These are phyloP conservation scores for Agrocybe pediades DNA, from an alignment of 768 basidiomycete genomes.

Conservation along the genomic window DNA sequence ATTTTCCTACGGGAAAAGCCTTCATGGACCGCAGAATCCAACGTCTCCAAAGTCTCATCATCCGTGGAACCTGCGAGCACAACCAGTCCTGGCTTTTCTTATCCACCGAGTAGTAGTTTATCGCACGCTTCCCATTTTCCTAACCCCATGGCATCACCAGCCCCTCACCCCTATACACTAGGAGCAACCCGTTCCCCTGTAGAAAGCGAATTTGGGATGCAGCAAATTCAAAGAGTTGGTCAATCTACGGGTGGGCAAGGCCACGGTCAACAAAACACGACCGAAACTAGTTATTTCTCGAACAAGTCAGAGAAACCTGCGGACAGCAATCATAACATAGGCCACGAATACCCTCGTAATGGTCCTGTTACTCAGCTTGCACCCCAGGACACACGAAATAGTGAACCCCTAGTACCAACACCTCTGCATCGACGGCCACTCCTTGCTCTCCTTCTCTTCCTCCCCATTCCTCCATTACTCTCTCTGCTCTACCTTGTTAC, in stretches of 20 bases:
- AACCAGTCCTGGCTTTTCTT: constrained; percentile 19
- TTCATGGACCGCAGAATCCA: constrained; percentile 18
- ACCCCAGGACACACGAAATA: constrained; percentile 2
- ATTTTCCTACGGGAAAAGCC: constrained; percentile 21
- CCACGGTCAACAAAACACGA: constrained; percentile 4
- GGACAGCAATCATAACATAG: not conserved
- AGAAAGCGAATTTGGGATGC: constrained; percentile 1
- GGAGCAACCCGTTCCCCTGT: constrained; percentile 18
- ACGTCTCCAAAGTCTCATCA: constrained; percentile 14
- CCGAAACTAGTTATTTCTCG: constrained; percentile 5
- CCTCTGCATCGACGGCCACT: constrained; percentile 17
- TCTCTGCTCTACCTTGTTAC: constrained; percentile 29
- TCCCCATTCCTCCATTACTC: constrained; percentile 35
- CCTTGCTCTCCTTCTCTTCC: constrained; percentile 26
- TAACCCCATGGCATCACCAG: constrained; percentile 15
- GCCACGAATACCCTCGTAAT: constrained; percentile 8
- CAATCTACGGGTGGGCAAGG: constrained; percentile 1
- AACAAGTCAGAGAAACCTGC: constrained; percentile 13
- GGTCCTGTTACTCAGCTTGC: constrained; percentile 3
- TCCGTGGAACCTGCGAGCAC: constrained; percentile 15
- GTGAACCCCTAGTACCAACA: constrained; percentile 6
- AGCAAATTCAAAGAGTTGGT: constrained; percentile 2
- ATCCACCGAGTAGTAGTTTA: constrained; percentile 18
- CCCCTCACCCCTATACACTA: constrained; percentile 24
- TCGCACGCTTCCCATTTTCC: constrained; percentile 17